Evolutionary conservation across 257 asterid genomes (phyloP), one percentile per base, ranked within the genome.

Genomic region (Solanum appendiculatum): DNA sequence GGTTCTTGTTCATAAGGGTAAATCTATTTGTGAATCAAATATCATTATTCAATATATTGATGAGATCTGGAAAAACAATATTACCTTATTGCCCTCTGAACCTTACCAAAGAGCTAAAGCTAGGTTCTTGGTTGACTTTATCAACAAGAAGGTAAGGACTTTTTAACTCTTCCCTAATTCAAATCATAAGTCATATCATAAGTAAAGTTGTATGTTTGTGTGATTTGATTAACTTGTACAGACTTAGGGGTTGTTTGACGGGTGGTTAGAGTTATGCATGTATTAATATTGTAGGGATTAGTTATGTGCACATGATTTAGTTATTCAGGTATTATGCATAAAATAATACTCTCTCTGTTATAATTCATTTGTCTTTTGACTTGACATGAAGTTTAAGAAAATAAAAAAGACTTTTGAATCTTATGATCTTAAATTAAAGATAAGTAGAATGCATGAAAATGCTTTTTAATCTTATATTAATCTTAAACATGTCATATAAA

Each of bases 81-180:
- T 44, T 14, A 81, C 89, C 5, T 23, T 89, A 10, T 21, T 84
- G 78, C 88, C 89, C 4, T 48, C n/a, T 84, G 85, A 87, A 15
- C 88, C 89, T 2, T 63, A 86, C 8, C 77, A 82, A 21, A 37
- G 84, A 48, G 40, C 86, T 20, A 73, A 84, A 1, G 88, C 91
- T 18, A 84, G 58, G 72, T 89, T 89, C 72, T 89, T 88, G 91
- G 86, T 85, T 84, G 91, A 89, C 48, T 89, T 46, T n/a, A 69
- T 89, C 70, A 86, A 89, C 29, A 89, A 89, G 8, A 89, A 84
- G 73, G 89, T 86, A 21, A 23, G 20, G 9, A 27, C 54, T 15
- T 25, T 44, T 48, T 8, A 16, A 16, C 31, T 48, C 39, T 31
- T 78, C 25, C 1, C 20, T 29, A 16, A 6, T 69, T 6, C 4